A percentile compares a stretch with the other conserved stretches of the same genome.
These are phyloP conservation scores for Alternaria atra DNA, from an alignment of 2,329 filamentous ascomycete species.

Conservation along the genomic window DNA sequence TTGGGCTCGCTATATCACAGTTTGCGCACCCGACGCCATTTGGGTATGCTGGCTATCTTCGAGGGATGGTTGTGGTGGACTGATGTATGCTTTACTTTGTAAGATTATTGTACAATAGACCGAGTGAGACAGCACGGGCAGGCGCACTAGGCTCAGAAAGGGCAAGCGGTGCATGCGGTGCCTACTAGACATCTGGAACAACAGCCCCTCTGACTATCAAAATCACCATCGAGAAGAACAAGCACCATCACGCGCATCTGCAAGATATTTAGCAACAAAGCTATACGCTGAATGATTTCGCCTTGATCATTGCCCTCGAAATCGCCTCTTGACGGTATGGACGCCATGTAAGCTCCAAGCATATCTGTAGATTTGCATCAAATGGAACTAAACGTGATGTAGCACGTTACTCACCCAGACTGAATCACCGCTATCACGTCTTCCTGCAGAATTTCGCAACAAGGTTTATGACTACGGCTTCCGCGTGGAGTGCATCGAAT, in stretches of 20 bases:
- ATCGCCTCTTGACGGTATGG: not conserved
- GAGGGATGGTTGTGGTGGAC: slow-evolving; percentile 10
- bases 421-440: too few species aligned
- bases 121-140: not conserved
- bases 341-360: not conserved
- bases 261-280: fast-evolving
- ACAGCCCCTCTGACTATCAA: not conserved
- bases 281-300: not conserved
- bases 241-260: not conserved
- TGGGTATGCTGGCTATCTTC: slow-evolving; percentile 9
- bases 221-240: not conserved
- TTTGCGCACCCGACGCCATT: not conserved
- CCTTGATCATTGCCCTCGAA: not conserved
- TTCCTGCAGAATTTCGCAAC: too few species aligned
- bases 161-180: not conserved
- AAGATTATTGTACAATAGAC: not conserved
- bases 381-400: too few species aligned
- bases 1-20: not conserved
- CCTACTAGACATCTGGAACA: not conserved
- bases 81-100: not conserved
- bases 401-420: too few species aligned
- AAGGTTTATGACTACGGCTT: too few species aligned
- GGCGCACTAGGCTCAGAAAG: not conserved
- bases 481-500: too few species aligned
- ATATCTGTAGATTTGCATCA: not conserved